phyloP scores from a whole-genome alignment of 208 protist genomes.

The Leishmania mexicana region DNA sequence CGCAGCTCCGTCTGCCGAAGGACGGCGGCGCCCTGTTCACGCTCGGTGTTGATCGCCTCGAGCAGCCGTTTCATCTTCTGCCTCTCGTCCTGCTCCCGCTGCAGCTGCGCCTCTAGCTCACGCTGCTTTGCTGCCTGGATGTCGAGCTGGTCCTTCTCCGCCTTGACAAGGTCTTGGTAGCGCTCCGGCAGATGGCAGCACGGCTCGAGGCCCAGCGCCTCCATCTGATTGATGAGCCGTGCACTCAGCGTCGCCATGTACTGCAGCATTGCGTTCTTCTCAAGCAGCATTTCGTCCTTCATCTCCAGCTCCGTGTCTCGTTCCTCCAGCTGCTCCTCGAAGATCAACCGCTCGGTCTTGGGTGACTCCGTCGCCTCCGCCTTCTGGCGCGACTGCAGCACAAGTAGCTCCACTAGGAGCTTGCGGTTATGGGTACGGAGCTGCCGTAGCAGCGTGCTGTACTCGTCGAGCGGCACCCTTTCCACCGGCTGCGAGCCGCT shows the following conservation, averaged over 20 bases:
- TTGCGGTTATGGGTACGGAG: constrained; percentile 61
- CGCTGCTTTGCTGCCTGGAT: constrained; percentile 60
- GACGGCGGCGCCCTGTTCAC: constrained; percentile 59
- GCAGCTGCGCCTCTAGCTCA: constrained; percentile 63
- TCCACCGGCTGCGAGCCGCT: constrained; percentile 51
- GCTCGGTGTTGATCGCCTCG: constrained; percentile 60
- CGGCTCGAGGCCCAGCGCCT: constrained; percentile 57
- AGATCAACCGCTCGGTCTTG: background rate
- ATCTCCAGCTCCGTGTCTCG: constrained; percentile 66
- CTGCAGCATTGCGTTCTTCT: constrained; percentile 77
- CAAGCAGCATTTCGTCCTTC: constrained; percentile 80
- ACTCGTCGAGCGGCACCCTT: constrained; percentile 63
- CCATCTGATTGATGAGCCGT: constrained; percentile 77
- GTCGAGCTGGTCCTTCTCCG: constrained; percentile 52
- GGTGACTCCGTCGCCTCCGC: constrained; percentile 2
- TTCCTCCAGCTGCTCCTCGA: constrained; percentile 66
- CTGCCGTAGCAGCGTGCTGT: constrained; percentile 62
- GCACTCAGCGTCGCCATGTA: constrained; percentile 70
- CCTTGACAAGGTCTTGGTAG: constrained; percentile 61
- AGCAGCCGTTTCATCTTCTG: constrained; percentile 57
- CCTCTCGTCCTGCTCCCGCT: constrained; percentile 67
- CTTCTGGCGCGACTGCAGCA: constrained; percentile 19
- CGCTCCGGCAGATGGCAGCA: constrained; percentile 75
- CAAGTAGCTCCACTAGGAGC: constrained; percentile 41
- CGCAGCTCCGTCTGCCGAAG: constrained; percentile 45